Percentiles rank a stretch among this genome's conserved stretches.
phyloP scores from a whole-genome alignment of 305 asterid genomes.

The Coffea humblotiana region DNA sequence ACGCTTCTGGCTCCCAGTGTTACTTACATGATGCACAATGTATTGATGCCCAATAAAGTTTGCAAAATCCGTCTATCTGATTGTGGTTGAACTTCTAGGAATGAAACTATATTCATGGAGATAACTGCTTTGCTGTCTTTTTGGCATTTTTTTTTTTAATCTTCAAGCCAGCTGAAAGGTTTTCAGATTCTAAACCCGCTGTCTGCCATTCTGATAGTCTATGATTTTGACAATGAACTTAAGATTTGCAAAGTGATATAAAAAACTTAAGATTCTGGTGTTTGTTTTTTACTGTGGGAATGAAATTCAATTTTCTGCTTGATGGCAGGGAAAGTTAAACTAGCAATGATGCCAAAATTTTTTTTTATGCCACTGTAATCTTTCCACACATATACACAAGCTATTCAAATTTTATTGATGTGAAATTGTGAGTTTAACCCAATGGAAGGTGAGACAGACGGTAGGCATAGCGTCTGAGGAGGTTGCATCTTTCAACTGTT shows the following conservation, averaged over 20 bases:
- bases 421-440: too few species aligned
- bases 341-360: too few species aligned
- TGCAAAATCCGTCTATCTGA: neutral
- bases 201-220: neutral
- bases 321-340: neutral
- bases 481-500: neutral
- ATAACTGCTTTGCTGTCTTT: too few species aligned
- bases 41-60: neutral
- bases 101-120: neutral
- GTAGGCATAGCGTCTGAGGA: too few species aligned
- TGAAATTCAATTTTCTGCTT: too few species aligned
- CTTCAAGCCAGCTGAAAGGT: neutral
- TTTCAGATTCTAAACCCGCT: neutral
- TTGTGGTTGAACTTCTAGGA: neutral
- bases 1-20: neutral
- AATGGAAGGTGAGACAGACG: neutral
- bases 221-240: too few species aligned
- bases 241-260: too few species aligned
- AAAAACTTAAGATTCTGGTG: neutral
- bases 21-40: neutral
- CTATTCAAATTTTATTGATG: neutral
- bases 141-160: neutral
- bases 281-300: neutral
- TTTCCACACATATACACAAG: neutral
- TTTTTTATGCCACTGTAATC: neutral